Base-by-base conservation (phyloP, 2,329 filamentous ascomycete genomes). In the Fusarium transvaalense region DNA sequence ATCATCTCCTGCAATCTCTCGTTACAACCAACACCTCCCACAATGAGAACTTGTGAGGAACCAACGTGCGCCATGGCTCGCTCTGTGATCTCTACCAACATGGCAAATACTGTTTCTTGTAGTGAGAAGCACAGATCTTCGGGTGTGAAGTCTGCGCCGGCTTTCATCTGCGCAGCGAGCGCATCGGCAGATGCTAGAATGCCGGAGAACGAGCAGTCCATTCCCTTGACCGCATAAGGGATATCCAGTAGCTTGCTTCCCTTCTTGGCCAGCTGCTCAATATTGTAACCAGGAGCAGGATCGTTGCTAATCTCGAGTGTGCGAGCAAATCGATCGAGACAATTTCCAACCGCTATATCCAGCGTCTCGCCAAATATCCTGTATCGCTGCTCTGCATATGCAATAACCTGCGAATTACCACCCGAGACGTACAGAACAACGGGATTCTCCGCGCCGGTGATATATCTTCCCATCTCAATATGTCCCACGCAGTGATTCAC, bases 401-500 rank as follows among this genome's bases (percentile, higher is more conserved):
- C 96, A 71, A 98, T 98, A 27, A 98, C 95, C 82, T 99, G 95
- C 15, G 95, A 97, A 83, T 99, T 99, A 61, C 96, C 96, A 65
- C 96, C 96, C 23, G 89, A 93, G 39, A 98, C 96, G 80, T 99
- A 99, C 38, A 99, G 84, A 47, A 99, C 96, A 35, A 98, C 94
- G 0, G 96, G 96, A 80, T 99, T 95, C 25, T 87, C 83, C 17
- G 96, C 94, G 61, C 93, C 92, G 6, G 96, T 98, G 77, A 99
- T 97, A 62, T 92, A 87, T 51, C 96, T 88, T 32, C 96, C 96
- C 96, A 99, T 99, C 83, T 99, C 96, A 75, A 99, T 98, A 80
- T 99, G 96, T 42, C 96, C 96, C 47, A 99, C 92, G 80, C 96
- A 99, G 81, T 99, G 96, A 81, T 99, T 99, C 27, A 99, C 96